A percentile compares a stretch with the other conserved stretches of the same genome.
Evolutionary conservation across 495 filamentous ascomycete genomes (phyloP).

Genomic region (Evansstolkia leycettana): DNA sequence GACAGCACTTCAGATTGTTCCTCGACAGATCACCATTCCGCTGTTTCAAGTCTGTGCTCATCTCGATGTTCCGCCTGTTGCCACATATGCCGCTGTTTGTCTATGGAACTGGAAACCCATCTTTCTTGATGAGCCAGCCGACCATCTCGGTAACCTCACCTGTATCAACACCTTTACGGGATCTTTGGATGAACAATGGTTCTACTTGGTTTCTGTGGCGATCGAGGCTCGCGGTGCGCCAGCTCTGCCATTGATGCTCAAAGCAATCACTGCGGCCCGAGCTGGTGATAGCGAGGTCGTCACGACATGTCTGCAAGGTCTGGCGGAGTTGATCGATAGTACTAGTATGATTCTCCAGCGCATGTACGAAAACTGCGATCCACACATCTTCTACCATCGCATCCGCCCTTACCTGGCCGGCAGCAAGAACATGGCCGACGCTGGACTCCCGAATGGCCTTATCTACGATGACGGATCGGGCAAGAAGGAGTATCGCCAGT

Average conservation of each 20-base stretch:
- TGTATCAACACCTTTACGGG: conserved; percentile 89
- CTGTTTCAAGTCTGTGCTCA: conserved; percentile 64
- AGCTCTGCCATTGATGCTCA: conserved; percentile 77
- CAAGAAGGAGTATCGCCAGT: conserved; percentile 57
- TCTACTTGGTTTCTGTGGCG: conserved; percentile 87
- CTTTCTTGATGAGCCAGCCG: conserved; percentile 66
- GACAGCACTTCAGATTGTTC: conserved; percentile 52
- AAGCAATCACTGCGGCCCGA: conserved; percentile 74
- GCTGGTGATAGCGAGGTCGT: conserved; percentile 56
- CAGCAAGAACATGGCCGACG: conserved; percentile 92
- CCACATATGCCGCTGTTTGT: conserved; percentile 82
- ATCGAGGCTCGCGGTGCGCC: conserved; percentile 89
- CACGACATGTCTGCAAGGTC: conserved; percentile 55
- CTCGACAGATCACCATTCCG: conserved; percentile 72
- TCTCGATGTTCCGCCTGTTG: conserved; percentile 84
- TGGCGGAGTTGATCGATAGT: conserved; percentile 82
- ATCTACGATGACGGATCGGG: conserved; percentile 70
- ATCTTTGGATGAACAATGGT: conserved; percentile 94
- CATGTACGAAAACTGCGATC: conserved; percentile 90
- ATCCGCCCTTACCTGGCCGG: conserved; percentile 92
- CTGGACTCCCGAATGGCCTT: conserved; percentile 76
- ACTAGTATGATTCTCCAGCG: conserved; percentile 59
- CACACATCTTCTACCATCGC: conserved; percentile 83
- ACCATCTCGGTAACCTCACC: conserved; percentile 71
- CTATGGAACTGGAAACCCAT: conserved; percentile 96